A percentile compares a stretch with the other conserved stretches of the same genome.
These are phyloP conservation scores for Cryptosporidium baileyi DNA, from an alignment of 169 alveolate species.

Conservation along the genomic window DNA sequence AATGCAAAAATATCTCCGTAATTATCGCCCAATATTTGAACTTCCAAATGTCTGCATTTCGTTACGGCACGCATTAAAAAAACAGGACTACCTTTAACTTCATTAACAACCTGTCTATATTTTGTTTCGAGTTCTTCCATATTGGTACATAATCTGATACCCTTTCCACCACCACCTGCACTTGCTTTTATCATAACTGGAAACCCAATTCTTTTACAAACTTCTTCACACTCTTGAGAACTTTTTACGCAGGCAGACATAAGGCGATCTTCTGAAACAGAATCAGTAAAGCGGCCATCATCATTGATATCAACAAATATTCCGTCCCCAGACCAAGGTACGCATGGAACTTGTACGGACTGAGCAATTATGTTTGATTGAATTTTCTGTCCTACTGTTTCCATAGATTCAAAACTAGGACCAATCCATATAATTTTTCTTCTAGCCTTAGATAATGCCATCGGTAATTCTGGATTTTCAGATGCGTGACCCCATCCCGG, in stretches of 20 bases:
- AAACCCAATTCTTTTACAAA: constrained; percentile 88
- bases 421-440: constrained; percentile 88
- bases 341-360: constrained; percentile 87
- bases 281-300: constrained; percentile 59
- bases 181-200: constrained; percentile 95
- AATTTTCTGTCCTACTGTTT: constrained; percentile 92
- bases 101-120: constrained; percentile 76
- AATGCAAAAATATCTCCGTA: constrained; percentile 87
- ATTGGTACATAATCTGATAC: constrained; percentile 84
- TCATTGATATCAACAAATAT: constrained; percentile 68
- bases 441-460: constrained; percentile 78
- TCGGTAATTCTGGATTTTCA: constrained; percentile 88
- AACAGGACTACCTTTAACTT: constrained; percentile 65
- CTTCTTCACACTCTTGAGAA: constrained; percentile 82
- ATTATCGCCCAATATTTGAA: constrained; percentile 89
- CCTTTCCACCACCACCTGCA: constrained; percentile 97
- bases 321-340: constrained; percentile 90
- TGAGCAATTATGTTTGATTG: constrained; percentile 91
- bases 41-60: constrained; percentile 83
- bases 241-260: constrained; percentile 72
- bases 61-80: constrained; percentile 67
- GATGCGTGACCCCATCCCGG: constrained; percentile 97
- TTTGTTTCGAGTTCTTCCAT: constrained; percentile 75
- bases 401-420: constrained; percentile 86
- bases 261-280: constrained; percentile 66